phyloP scores from a whole-genome alignment of 2,329 filamentous ascomycete genomes.

The Beauveria brongniartii region DNA sequence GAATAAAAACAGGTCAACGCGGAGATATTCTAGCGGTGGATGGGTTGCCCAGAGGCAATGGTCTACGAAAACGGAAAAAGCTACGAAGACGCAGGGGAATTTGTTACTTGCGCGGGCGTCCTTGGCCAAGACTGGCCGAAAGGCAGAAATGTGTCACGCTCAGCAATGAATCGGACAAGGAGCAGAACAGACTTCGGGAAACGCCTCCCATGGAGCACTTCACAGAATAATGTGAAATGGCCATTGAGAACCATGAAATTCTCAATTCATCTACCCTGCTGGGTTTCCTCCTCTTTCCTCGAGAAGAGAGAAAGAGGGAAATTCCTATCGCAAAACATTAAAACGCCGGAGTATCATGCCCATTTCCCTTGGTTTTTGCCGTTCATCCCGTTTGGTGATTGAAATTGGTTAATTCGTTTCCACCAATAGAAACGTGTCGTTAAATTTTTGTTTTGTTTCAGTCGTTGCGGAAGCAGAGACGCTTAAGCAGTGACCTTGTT shows the following conservation, averaged over 20 bases:
- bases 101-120: neutral
- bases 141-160: slow-evolving; percentile 10
- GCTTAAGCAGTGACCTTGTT: slow-evolving; percentile 53
- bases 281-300: neutral
- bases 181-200: slow-evolving; percentile 52
- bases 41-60: neutral
- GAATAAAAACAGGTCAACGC: slow-evolving; percentile 55
- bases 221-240: slow-evolving; percentile 61
- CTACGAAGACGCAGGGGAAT: neutral
- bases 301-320: neutral
- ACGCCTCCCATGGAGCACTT: slow-evolving; percentile 69
- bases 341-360: slow-evolving; percentile 31
- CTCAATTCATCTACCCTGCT: slow-evolving; percentile 33
- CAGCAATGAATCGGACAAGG: slow-evolving; percentile 10
- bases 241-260: slow-evolving; percentile 53
- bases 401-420: slow-evolving; percentile 8
- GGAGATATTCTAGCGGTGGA: slow-evolving; percentile 77
- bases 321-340: slow-evolving; percentile 13
- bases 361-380: slow-evolving; percentile 21
- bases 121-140: slow-evolving; percentile 10
- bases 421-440: slow-evolving; percentile 15
- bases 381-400: slow-evolving; percentile 14
- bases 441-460: slow-evolving; percentile 15
- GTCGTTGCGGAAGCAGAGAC: slow-evolving; percentile 9
- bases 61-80: neutral